Percentiles rank a stretch among this genome's conserved stretches.
These are phyloP conservation scores for Straminergon stramineum DNA, from an alignment of 225 moss, liverwort and hornwort species.

Conservation along the genomic window DNA sequence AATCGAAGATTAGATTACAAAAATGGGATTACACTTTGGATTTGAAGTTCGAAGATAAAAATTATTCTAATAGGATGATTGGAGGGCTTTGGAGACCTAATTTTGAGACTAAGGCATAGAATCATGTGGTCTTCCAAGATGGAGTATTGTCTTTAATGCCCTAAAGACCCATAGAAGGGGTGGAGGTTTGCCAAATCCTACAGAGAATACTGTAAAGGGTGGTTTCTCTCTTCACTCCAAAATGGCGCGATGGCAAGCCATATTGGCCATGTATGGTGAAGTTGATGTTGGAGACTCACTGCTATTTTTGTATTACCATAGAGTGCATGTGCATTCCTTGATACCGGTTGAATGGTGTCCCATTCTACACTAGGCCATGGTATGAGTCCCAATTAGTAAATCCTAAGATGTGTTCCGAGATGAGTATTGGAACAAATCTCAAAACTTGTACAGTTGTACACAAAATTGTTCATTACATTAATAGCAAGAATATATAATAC, in stretches of 20 bases:
- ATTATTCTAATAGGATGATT: accelerated
- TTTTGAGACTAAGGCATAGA: accelerated
- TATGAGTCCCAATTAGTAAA: not conserved
- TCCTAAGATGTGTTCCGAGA: accelerated
- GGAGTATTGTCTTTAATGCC: not conserved
- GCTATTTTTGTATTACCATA: accelerated
- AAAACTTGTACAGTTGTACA: not conserved
- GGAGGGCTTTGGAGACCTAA: accelerated
- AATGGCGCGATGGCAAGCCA: accelerated
- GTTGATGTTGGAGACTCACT: not conserved
- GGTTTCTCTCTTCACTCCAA: accelerated
- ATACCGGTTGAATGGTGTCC: not conserved
- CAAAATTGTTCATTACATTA: not conserved
- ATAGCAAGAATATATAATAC: not conserved
- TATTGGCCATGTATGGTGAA: accelerated
- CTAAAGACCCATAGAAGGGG: accelerated
- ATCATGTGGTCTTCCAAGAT: not conserved
- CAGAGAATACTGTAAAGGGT: accelerated
- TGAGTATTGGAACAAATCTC: not conserved
- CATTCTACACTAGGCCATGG: not conserved
- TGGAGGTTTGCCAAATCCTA: accelerated
- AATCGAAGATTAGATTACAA: accelerated
- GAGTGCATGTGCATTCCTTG: not conserved
- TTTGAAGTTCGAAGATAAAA: accelerated
- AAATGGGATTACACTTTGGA: accelerated